Evolutionary conservation across 2,329 filamentous ascomycete species (phyloP).

Genomic region (Colletotrichum orchidophilum): DNA sequence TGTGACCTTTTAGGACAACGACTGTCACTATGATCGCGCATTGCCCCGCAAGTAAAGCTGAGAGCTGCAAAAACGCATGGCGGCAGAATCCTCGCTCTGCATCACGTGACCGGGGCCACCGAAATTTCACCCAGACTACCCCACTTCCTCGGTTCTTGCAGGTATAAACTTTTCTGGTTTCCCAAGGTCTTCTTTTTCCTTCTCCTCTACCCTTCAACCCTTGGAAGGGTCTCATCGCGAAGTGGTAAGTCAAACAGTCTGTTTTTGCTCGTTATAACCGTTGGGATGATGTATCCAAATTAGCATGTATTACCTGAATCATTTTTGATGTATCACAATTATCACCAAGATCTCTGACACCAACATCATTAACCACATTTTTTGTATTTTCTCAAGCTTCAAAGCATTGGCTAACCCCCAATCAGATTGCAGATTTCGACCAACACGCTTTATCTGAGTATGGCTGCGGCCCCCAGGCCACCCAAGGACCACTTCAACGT

Average conservation of each 20-base stretch:
- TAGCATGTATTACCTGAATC: slow-evolving; percentile 69
- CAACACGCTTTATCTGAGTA: slow-evolving; percentile 31
- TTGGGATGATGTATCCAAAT: slow-evolving; percentile 61
- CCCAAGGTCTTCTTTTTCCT: neutral
- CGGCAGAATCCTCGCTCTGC: neutral
- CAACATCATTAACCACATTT: slow-evolving; percentile 36
- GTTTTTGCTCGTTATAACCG: slow-evolving; percentile 3
- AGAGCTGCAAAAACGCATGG: neutral
- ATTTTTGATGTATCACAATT: slow-evolving; percentile 65
- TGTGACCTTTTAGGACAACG: neutral
- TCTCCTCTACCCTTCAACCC: neutral
- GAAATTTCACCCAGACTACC: neutral
- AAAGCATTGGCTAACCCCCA: slow-evolving; percentile 36
- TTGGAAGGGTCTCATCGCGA: slow-evolving; percentile 1
- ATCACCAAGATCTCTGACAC: slow-evolving; percentile 79
- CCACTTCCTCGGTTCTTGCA: neutral
- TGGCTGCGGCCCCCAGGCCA: slow-evolving; percentile 54
- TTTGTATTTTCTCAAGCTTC: slow-evolving; percentile 11
- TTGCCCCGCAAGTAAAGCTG: neutral
- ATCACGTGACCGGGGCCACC: neutral
- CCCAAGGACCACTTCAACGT: slow-evolving; percentile 77
- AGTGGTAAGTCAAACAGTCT: slow-evolving; percentile 37
- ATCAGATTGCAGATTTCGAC: slow-evolving; percentile 7
- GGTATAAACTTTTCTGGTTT: neutral
- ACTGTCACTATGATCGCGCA: neutral